Evolutionary conservation across 805 yeast species (phyloP).

Genomic region (Yarrowia sp.): DNA sequence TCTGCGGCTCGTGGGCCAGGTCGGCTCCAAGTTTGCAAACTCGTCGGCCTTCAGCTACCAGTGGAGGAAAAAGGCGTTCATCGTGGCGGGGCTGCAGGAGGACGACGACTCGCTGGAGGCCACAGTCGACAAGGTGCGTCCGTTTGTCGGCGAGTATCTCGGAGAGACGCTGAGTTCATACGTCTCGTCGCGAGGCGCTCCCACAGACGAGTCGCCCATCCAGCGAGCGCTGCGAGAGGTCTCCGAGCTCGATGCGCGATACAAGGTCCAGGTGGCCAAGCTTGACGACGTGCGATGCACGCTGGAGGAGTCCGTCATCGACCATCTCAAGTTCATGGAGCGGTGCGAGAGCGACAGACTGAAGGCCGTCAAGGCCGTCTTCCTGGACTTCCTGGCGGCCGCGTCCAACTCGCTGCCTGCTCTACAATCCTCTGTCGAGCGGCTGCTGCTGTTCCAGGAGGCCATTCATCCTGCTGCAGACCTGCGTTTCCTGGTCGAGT

Average conservation of each 20-base stretch:
- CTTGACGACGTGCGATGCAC: constrained; percentile 69
- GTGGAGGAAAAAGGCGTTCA: constrained; percentile 72
- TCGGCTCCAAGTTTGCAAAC: constrained; percentile 61
- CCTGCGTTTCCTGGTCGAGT: constrained; percentile 61
- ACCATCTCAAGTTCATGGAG: constrained; percentile 74
- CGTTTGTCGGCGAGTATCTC: constrained; percentile 38
- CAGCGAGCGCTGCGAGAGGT: constrained; percentile 57
- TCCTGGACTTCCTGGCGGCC: constrained; percentile 67
- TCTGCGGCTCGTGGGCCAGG: constrained; percentile 61
- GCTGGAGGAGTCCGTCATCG: constrained; percentile 67
- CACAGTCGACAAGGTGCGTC: constrained; percentile 26
- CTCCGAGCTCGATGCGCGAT: constrained; percentile 53
- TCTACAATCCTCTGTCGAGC: constrained; percentile 59
- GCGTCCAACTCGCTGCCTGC: constrained; percentile 59
- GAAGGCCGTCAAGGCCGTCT: constrained; percentile 70
- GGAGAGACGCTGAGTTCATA: constrained; percentile 36
- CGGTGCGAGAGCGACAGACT: constrained; percentile 77
- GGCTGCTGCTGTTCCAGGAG: constrained; percentile 62
- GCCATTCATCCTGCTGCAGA: constrained; percentile 69
- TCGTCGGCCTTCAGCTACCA: constrained; percentile 73
- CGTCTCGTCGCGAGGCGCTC: constrained; percentile 31
- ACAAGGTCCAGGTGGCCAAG: constrained; percentile 53
- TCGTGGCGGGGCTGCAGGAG: constrained; percentile 45
- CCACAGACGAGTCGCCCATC: constrained; percentile 51
- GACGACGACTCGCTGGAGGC: constrained; percentile 28